Conservation (phyloP, 2,329 filamentous ascomycete genomes). For the Blastomyces parvus region DNA sequence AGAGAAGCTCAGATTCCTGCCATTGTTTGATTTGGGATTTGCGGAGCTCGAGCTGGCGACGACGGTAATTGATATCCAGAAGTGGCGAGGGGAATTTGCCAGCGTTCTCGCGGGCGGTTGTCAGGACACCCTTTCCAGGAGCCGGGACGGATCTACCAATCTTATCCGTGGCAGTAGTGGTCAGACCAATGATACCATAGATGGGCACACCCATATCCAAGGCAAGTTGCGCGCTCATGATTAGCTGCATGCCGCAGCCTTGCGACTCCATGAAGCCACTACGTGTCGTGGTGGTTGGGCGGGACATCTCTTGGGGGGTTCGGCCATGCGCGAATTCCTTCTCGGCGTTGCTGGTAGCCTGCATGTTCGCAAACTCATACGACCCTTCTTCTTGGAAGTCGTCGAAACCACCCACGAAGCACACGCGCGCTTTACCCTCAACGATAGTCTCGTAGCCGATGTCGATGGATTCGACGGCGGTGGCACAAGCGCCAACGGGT, state of each 20-base stretch:
- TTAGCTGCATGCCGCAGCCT: slow-evolving; percentile 93
- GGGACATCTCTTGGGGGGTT: slow-evolving; percentile 94
- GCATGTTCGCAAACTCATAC: slow-evolving; percentile 99
- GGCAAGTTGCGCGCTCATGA: slow-evolving; percentile 94
- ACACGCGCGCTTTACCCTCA: slow-evolving; percentile 94
- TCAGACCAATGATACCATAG: slow-evolving; percentile 86
- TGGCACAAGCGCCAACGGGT: slow-evolving; percentile 93
- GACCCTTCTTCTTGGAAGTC: slow-evolving; percentile 99
- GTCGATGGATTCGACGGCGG: slow-evolving; percentile 92
- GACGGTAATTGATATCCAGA: slow-evolving; percentile 94
- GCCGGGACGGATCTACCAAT: slow-evolving; percentile 96
- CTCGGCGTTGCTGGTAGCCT: slow-evolving; percentile 94
- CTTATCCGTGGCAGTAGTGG: slow-evolving; percentile 96
- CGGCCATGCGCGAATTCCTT: slow-evolving; percentile 93
- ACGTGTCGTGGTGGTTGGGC: slow-evolving; percentile 90
- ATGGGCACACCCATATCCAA: slow-evolving; percentile 98
- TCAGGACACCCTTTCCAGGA: slow-evolving; percentile 92
- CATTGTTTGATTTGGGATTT: slow-evolving; percentile 91
- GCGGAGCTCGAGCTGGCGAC: slow-evolving; percentile 85
- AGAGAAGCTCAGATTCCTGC: slow-evolving; percentile 91
- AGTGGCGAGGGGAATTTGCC: slow-evolving; percentile 92
- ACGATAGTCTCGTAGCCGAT: slow-evolving; percentile 98
- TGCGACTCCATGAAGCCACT: slow-evolving; percentile 99
- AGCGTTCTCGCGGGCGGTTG: slow-evolving; percentile 80
- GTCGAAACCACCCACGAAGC: slow-evolving; percentile 97